Conservation (phyloP, 2,329 filamentous ascomycete genomes). For the Arthrobotrys sphaeroides region DNA sequence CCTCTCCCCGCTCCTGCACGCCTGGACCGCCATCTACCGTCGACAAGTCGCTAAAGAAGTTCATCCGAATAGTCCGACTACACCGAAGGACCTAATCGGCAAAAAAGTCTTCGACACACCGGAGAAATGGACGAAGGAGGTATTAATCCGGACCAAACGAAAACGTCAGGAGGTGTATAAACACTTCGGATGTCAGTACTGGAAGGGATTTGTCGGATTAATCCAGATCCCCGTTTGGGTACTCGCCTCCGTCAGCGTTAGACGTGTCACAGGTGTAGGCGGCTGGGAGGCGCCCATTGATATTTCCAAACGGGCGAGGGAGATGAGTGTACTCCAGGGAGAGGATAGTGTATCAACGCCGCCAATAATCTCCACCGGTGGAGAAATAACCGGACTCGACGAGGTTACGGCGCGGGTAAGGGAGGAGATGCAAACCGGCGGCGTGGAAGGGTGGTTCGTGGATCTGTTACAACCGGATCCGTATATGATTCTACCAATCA, state of each 20-base stretch:
- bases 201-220: constrained; percentile 55
- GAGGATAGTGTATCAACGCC: neutral
- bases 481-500: constrained; percentile 52
- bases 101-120: constrained; percentile 32
- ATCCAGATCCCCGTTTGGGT: constrained; percentile 57
- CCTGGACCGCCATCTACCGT: constrained; percentile 46
- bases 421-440: constrained; percentile 36
- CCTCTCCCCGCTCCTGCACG: constrained; percentile 53
- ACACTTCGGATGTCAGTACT: constrained; percentile 54
- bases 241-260: constrained; percentile 53
- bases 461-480: constrained; percentile 56
- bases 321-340: neutral
- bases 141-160: constrained; percentile 17
- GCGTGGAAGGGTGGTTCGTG: constrained; percentile 54
- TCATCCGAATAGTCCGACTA: neutral
- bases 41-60: constrained; percentile 19
- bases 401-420: neutral
- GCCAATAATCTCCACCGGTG: too few species aligned
- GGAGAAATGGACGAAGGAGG: constrained; percentile 53
- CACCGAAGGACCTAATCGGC: constrained; percentile 3
- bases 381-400: neutral
- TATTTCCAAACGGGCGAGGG: neutral
- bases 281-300: constrained; percentile 4
- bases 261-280: constrained; percentile 37
- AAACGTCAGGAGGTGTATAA: constrained; percentile 55